phyloP scores from a whole-genome alignment of 2,329 filamentous ascomycete species.

The Dothideomycetidae sp. region DNA sequence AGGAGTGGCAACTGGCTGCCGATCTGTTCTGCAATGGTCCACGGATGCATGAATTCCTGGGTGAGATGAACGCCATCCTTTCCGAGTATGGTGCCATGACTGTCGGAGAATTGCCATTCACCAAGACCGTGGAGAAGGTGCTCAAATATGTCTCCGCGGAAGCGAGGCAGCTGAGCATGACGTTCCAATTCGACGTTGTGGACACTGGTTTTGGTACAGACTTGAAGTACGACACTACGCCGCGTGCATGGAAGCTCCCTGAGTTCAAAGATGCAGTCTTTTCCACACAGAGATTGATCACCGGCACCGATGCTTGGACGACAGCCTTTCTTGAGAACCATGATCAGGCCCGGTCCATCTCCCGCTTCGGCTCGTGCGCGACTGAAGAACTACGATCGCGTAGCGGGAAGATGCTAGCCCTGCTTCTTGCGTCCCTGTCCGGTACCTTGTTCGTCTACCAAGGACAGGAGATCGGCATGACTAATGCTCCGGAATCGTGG shows the following conservation, averaged over 20 bases:
- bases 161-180: constrained; percentile 51
- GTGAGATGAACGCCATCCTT: constrained; percentile 32
- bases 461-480: constrained; percentile 55
- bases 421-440: constrained; percentile 42
- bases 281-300: constrained; percentile 32
- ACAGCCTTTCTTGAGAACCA: constrained; percentile 53
- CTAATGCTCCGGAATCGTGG: constrained; percentile 48
- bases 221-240: constrained; percentile 15
- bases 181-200: constrained; percentile 56
- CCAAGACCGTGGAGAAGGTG: constrained; percentile 36
- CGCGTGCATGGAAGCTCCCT: constrained; percentile 17
- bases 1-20: constrained; percentile 13
- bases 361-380: constrained; percentile 36
- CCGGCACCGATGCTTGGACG: constrained; percentile 48
- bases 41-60: constrained; percentile 33
- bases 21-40: constrained; percentile 22
- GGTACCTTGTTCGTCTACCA: constrained; percentile 57
- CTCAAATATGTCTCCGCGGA: constrained; percentile 38
- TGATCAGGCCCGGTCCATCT: constrained; percentile 48
- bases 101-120: constrained; percentile 38
- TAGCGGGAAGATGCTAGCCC: constrained; percentile 46
- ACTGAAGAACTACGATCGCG: constrained; percentile 32
- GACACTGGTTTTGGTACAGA: constrained; percentile 27
- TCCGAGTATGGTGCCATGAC: constrained; percentile 37
- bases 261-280: constrained; percentile 18